These are phyloP conservation scores for Plasmodium adleri DNA, from an alignment of 169 alveolate genomes.

Conservation along the genomic window DNA sequence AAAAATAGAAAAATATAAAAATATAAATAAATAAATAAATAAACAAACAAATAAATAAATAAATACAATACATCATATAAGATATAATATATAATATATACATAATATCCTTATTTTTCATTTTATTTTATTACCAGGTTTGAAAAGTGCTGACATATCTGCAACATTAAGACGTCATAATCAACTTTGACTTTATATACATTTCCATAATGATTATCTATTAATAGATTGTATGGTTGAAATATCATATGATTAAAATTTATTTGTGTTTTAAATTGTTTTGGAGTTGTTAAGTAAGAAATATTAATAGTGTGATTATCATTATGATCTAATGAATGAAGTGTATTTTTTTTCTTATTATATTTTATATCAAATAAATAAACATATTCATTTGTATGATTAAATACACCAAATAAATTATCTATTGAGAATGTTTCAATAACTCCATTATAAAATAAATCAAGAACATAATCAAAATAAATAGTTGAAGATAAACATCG, in stretches of 20 bases:
- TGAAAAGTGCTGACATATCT: conserved; percentile 71
- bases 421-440: conserved; percentile 17
- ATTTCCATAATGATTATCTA: conserved; percentile 62
- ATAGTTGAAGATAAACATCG: conserved; percentile 67
- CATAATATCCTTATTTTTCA: too few relatives aligned
- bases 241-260: conserved; percentile 29
- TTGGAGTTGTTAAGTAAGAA: conserved; percentile 42
- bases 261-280: conserved; percentile 30
- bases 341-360: conserved; percentile 3
- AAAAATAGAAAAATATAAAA: too few relatives aligned
- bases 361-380: conserved; percentile 49
- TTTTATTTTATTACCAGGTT: conserved; percentile 26
- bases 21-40: too few relatives aligned
- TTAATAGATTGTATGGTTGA: conserved; percentile 15
- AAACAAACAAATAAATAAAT: neutral
- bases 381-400: conserved; percentile 38
- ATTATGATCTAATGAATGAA: neutral
- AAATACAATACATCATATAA: neutral
- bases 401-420: conserved; percentile 49
- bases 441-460: conserved; percentile 42
- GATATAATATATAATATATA: too few relatives aligned
- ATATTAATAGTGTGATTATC: conserved; percentile 38
- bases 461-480: conserved; percentile 66
- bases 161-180: conserved; percentile 52
- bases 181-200: conserved; percentile 29